These are phyloP conservation scores for Colletotrichum destructivum DNA, from an alignment of 2,329 filamentous ascomycete genomes.

Conservation along the genomic window DNA sequence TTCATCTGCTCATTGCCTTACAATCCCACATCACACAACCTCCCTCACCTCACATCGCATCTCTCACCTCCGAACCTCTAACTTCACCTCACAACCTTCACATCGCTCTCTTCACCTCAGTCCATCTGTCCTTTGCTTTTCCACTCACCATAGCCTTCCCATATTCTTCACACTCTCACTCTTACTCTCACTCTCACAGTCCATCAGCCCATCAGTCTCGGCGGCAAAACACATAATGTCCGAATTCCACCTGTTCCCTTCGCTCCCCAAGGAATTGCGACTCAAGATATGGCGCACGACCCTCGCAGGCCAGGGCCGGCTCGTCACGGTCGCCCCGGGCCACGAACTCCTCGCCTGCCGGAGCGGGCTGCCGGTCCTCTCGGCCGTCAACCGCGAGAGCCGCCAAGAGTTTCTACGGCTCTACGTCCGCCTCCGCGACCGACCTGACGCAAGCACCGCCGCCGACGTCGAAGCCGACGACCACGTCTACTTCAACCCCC, in stretches of 20 bases:
- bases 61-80: not conserved
- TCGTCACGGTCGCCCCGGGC: conserved; percentile 10
- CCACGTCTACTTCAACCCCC: conserved; percentile 22
- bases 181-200: no score
- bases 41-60: no score
- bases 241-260: not conserved
- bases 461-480: not conserved
- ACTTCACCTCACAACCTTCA: not conserved
- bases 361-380: conserved; percentile 14
- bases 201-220: no score
- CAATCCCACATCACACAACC: no score
- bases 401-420: conserved; percentile 9
- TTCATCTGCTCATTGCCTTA: not conserved
- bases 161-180: no score
- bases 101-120: not conserved
- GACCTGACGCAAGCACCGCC: no score
- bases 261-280: conserved; percentile 13
- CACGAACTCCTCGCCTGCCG: not conserved
- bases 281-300: conserved; percentile 1
- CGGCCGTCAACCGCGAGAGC: conserved; percentile 17
- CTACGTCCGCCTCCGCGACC: not conserved
- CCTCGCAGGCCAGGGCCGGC: conserved; percentile 2
- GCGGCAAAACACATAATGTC: not conserved
- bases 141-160: no score
- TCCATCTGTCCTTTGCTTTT: not conserved